A percentile compares a stretch with the other conserved stretches of the same genome.
phyloP scores from a whole-genome alignment of 1,139 yeast species.

The Taphrina deformans region DNA sequence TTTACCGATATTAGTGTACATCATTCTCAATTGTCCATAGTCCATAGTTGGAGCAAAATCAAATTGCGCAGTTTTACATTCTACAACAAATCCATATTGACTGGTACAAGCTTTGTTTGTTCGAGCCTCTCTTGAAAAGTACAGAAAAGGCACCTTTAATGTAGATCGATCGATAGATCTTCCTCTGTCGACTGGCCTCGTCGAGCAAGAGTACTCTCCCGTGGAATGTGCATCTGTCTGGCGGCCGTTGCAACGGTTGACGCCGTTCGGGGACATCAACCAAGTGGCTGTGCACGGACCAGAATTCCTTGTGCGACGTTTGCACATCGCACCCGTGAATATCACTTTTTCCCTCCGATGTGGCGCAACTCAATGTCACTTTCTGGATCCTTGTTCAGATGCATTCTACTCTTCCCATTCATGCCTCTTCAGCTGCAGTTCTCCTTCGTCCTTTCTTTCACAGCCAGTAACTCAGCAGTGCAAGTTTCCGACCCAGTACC shows the following conservation, averaged over 20 bases:
- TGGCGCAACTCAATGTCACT: not conserved
- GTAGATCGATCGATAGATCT: too few relatives aligned
- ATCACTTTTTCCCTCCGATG: not conserved
- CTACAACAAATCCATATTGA: too few relatives aligned
- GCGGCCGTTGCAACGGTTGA: not conserved
- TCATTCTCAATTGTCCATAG: not conserved
- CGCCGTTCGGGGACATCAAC: not conserved
- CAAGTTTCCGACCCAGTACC: not conserved
- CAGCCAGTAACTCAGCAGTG: not conserved
- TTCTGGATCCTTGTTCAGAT: not conserved
- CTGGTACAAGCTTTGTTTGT: too few relatives aligned
- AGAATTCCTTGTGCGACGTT: not conserved
- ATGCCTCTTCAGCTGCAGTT: not conserved
- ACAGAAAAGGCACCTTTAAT: too few relatives aligned
- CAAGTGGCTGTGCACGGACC: not conserved
- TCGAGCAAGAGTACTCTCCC: not conserved
- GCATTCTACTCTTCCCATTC: not conserved
- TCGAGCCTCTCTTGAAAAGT: too few relatives aligned
- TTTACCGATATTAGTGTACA: slow-evolving; percentile 10
- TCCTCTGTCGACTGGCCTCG: too few relatives aligned
- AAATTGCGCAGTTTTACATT: too few relatives aligned
- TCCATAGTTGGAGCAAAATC: too few relatives aligned
- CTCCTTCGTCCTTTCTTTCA: not conserved
- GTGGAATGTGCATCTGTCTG: not conserved
- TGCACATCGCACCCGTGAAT: not conserved